A percentile compares a stretch with the other conserved stretches of the same genome.
phyloP scores from a whole-genome alignment of 495 filamentous ascomycete species.

The Penicillium mononematosum region DNA sequence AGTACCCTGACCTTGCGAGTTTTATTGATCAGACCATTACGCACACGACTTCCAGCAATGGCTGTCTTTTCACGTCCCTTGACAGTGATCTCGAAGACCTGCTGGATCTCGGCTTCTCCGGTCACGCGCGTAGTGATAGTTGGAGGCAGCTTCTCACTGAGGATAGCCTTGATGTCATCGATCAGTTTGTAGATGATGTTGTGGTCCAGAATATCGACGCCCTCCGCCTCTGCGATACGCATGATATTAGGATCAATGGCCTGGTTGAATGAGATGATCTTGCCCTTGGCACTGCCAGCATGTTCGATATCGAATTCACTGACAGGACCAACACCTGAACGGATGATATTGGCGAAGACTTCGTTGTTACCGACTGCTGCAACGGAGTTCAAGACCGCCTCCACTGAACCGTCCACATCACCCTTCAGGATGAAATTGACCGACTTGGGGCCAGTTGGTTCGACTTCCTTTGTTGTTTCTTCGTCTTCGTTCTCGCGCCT shows the following conservation, averaged over 20 bases:
- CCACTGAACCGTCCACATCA: constrained; percentile 89
- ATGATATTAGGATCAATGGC: constrained; percentile 64
- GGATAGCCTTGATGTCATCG: constrained; percentile 69
- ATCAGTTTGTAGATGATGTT: constrained; percentile 91
- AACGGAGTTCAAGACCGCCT: constrained; percentile 78
- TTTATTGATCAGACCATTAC: constrained; percentile 69
- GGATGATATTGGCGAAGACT: constrained; percentile 72
- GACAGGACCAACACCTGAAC: constrained; percentile 73
- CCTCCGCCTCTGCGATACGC: constrained; percentile 62
- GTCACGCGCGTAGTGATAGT: constrained; percentile 63
- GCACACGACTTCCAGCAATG: constrained; percentile 85
- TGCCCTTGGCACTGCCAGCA: constrained; percentile 64
- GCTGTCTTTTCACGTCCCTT: constrained; percentile 65
- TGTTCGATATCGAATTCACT: constrained; percentile 88
- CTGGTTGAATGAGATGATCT: constrained; percentile 86
- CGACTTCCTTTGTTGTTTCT: constrained; percentile 21
- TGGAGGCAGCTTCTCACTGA: constrained; percentile 68
- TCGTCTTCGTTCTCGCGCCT: constrained; percentile 46
- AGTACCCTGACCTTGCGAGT: constrained; percentile 67
- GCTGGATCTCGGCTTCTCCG: constrained; percentile 83
- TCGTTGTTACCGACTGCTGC: constrained; percentile 77
- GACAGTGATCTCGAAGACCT: constrained; percentile 79
- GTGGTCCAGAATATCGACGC: constrained; percentile 77
- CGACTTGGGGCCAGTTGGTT: constrained; percentile 55
- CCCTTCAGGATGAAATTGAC: constrained; percentile 86